Conservation (phyloP, 2,329 filamentous ascomycete species). For the Alternaria incomplexa region DNA sequence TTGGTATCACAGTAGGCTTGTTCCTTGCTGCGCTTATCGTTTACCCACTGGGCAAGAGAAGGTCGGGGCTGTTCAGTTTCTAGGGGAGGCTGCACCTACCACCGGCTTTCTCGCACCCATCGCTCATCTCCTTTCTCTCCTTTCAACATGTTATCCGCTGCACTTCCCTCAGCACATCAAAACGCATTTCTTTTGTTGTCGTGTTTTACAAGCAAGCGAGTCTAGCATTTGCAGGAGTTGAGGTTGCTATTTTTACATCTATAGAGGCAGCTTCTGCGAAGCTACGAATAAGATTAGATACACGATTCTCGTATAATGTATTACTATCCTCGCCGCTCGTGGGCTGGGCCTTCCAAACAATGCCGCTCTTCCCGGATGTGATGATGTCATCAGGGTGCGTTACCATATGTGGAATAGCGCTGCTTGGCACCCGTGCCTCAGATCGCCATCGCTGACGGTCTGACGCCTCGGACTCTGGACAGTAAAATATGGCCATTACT, state of each 20-base stretch:
- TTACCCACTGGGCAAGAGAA: conserved; percentile 58
- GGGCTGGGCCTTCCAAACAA: not conserved
- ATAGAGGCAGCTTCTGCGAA: not conserved
- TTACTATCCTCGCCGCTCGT: not conserved
- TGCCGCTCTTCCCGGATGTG: not conserved
- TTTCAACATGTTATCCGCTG: not conserved
- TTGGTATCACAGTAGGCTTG: conserved; percentile 59
- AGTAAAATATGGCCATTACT: rapidly evolving
- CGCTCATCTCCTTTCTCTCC: not conserved
- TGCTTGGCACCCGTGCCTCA: not conserved
- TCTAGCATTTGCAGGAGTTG: conserved; percentile 9
- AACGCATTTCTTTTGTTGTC: not conserved
- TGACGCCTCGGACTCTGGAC: rapidly evolving
- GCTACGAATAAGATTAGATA: conserved; percentile 1
- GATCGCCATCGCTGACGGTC: not conserved
- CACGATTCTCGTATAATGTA: not conserved
- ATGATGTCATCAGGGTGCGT: not conserved
- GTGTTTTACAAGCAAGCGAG: conserved; percentile 7
- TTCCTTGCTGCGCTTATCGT: conserved; percentile 57
- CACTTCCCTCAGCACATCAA: not conserved
- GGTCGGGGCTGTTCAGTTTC: conserved; percentile 48
- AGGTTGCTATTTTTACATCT: not conserved
- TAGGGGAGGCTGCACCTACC: conserved; percentile 5
- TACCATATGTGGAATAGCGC: not conserved
- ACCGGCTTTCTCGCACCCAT: not conserved